These are phyloP conservation scores for Alloteropsis semialata DNA, from an alignment of 176 grass and related monocot genomes.

Conservation along the genomic window DNA sequence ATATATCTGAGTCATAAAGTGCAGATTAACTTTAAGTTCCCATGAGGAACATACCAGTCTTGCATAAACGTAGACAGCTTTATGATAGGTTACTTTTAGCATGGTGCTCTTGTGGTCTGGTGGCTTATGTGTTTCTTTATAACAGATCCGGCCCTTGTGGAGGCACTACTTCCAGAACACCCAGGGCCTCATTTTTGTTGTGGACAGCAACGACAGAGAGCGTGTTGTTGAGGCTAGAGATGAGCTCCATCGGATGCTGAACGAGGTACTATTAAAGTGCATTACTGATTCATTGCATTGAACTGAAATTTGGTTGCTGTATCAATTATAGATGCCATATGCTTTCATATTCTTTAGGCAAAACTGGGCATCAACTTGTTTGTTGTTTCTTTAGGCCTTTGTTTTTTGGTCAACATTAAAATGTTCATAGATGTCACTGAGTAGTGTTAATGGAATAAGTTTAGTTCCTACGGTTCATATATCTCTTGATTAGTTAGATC, in stretches of 20 bases:
- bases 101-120: neutral
- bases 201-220: constrained; percentile 85
- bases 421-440: too few relatives aligned
- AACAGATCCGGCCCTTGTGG: constrained; percentile 86
- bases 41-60: neutral
- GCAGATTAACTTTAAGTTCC: neutral
- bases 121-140: neutral
- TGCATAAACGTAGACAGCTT: neutral
- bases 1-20: neutral
- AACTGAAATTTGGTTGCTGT: neutral
- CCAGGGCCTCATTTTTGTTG: constrained; percentile 92
- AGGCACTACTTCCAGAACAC: constrained; percentile 96
- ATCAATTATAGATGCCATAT: neutral
- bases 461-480: neutral
- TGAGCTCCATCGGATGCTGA: constrained; percentile 86
- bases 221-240: constrained; percentile 94
- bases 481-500: neutral
- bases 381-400: neutral
- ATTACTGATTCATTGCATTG: neutral
- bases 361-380: neutral
- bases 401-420: neutral
- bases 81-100: neutral
- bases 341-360: neutral
- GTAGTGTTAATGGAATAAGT: neutral
- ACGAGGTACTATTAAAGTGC: constrained; percentile 42